Base-by-base conservation (phyloP, 1,284 basidiomycete genomes). In the Cryptococcus sp. region DNA sequence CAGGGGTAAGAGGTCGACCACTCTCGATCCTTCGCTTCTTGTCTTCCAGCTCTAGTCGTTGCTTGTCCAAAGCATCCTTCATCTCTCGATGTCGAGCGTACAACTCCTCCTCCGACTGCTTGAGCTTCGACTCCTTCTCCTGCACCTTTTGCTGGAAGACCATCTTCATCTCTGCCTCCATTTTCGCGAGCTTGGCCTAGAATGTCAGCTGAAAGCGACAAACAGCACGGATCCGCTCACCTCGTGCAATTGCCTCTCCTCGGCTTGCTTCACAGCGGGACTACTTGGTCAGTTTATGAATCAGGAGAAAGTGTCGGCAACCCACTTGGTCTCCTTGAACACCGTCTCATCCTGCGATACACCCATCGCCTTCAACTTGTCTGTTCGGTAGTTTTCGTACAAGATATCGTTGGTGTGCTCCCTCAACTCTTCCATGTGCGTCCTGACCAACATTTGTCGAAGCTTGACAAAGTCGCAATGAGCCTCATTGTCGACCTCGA, bases 141-240 rank as follows among this genome's bases (percentile, higher is more conserved):
- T 91, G 88, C 47, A 97, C 92, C 75, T 97, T 97, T 76, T 97
- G 93, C 73, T 93, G 90, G 87, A 97, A 97, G 62, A 97, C 92
- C 86, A 91, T 88, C 81, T 92, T 93, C 91, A 95, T 94, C 80
- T 97, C 92, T 51, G 89, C 86, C 77, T 97, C 92, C 92, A 97
- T 97, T 84, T 97, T 97, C 52, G 87, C 82, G 52, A 97, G 81
- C 74, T 97, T 97, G 59, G 89, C 87, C 76, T 31, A 36, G 26
- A 6, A 14, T 6, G 18, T 36, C 7, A 36, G 31, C n/a, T 5
- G 31, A 4, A 23, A 18, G 18, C 10, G 11, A 36, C 34, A 19
- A 36, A n/a, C 6, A 19, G 18, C 14, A 36, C 9, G 34, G 7
- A 9, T n/a, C 6, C 10, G 46, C 60, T 55, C 46, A 63, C 65